A percentile compares a stretch with the other conserved stretches of the same genome.
These are phyloP conservation scores for Kockiozyma suomiensis DNA, from an alignment of 805 yeast genomes.

Conservation along the genomic window DNA sequence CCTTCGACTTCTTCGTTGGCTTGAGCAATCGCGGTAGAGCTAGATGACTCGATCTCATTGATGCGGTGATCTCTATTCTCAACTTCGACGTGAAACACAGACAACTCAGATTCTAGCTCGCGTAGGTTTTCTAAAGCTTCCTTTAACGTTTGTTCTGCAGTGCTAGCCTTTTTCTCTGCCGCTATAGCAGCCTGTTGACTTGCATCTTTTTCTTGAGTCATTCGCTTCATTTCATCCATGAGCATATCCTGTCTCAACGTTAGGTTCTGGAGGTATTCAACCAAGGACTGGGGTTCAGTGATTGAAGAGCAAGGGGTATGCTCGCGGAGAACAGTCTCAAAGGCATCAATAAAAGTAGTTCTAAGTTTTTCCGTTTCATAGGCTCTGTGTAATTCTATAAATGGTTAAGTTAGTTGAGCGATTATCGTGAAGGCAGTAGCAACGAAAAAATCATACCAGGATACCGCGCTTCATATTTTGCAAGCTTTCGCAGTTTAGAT, in stretches of 20 bases:
- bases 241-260: constrained; percentile 62
- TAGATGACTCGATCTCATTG: background rate
- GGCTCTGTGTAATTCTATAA: constrained; percentile 62
- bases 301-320: constrained; percentile 78
- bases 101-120: constrained; percentile 10
- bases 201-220: constrained; percentile 39
- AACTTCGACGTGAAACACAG: constrained; percentile 5
- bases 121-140: background rate
- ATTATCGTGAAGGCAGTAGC: background rate
- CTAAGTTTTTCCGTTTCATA: constrained; percentile 79
- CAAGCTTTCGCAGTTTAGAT: constrained; percentile 68
- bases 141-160: background rate
- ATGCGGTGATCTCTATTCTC: constrained; percentile 18
- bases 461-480: constrained; percentile 86
- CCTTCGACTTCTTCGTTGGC: background rate
- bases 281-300: constrained; percentile 68
- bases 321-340: constrained; percentile 74
- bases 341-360: constrained; percentile 56
- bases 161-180: background rate
- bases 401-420: background rate
- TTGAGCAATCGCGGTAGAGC: background rate
- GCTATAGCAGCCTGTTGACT: background rate
- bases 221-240: constrained; percentile 63
- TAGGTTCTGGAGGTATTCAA: constrained; percentile 68
- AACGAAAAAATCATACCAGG: constrained; percentile 52